These are phyloP conservation scores for Boletellus sp. DNA, from an alignment of 768 basidiomycete genomes.

Conservation along the genomic window DNA sequence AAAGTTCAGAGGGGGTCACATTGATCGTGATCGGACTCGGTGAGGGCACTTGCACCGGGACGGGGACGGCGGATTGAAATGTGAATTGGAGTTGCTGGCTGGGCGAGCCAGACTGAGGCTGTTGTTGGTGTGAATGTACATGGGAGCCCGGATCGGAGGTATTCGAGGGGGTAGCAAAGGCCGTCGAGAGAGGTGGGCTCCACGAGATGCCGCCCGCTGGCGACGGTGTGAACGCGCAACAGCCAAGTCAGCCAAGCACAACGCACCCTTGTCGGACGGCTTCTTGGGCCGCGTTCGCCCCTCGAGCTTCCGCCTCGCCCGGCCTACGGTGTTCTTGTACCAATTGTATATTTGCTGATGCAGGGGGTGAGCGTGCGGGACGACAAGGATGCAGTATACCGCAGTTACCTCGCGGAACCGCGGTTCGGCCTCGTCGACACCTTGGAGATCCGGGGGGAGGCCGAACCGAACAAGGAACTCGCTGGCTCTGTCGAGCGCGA, in stretches of 20 bases:
- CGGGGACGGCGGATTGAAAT: slow-evolving; percentile 43
- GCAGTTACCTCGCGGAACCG: slow-evolving; percentile 55
- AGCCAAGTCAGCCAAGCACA: neutral
- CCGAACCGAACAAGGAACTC: slow-evolving; percentile 61
- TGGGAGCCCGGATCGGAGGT: slow-evolving; percentile 32
- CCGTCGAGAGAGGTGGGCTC: slow-evolving; percentile 36
- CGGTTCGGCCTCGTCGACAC: slow-evolving; percentile 54
- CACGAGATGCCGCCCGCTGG: slow-evolving; percentile 32
- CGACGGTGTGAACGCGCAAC: neutral
- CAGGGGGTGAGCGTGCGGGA: neutral
- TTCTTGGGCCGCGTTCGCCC: slow-evolving; percentile 52
- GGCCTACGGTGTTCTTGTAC: slow-evolving; percentile 69
- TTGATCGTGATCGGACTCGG: slow-evolving; percentile 23
- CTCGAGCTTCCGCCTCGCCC: slow-evolving; percentile 55
- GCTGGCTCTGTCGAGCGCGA: slow-evolving; percentile 57
- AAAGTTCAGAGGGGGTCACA: slow-evolving; percentile 27
- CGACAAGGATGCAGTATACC: neutral
- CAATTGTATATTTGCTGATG: slow-evolving; percentile 63
- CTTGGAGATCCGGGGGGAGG: slow-evolving; percentile 50
- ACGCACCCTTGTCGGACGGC: slow-evolving; percentile 47
- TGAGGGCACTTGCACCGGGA: slow-evolving; percentile 29
- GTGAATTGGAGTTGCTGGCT: slow-evolving; percentile 42
- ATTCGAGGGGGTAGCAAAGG: slow-evolving; percentile 33
- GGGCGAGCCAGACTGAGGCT: slow-evolving; percentile 27
- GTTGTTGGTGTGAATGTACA: slow-evolving; percentile 18